These are phyloP conservation scores for Phlebopus sp. DNA, from an alignment of 1,284 basidiomycete genomes.

Conservation along the genomic window DNA sequence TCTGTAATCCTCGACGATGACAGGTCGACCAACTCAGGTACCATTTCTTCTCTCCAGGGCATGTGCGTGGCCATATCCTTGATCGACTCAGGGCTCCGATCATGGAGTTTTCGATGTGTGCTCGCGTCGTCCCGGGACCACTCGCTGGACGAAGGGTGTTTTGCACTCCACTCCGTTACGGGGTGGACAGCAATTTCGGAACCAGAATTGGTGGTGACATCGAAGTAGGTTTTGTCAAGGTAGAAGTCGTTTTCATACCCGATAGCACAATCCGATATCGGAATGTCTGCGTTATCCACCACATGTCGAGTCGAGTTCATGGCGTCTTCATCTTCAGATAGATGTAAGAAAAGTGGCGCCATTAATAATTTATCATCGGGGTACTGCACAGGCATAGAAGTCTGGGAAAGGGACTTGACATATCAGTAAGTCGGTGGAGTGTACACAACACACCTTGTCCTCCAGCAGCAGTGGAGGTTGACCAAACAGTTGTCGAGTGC, in stretches of 20 bases:
- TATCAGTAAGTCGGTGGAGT: slow-evolving; percentile 10
- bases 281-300: neutral
- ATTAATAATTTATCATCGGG: neutral
- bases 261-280: neutral
- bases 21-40: too few relatives aligned
- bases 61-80: neutral
- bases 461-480: neutral
- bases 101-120: slow-evolving; percentile 1
- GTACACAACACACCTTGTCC: slow-evolving; percentile 20
- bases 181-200: slow-evolving; percentile 3
- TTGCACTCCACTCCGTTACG: slow-evolving; percentile 29
- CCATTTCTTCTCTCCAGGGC: neutral
- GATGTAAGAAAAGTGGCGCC: slow-evolving; percentile 19
- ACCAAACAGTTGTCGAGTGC: neutral
- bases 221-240: slow-evolving; percentile 34
- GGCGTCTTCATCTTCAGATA: slow-evolving; percentile 16
- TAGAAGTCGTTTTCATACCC: slow-evolving; percentile 29
- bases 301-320: neutral
- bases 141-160: slow-evolving; percentile 5
- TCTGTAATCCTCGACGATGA: too few relatives aligned
- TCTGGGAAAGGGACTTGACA: slow-evolving; percentile 5
- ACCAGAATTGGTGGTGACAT: slow-evolving; percentile 22
- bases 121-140: slow-evolving; percentile 8
- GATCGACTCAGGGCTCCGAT: neutral
- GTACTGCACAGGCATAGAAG: neutral